phyloP scores from a whole-genome alignment of 768 basidiomycete species.

The Coprinopsis cinerea region DNA sequence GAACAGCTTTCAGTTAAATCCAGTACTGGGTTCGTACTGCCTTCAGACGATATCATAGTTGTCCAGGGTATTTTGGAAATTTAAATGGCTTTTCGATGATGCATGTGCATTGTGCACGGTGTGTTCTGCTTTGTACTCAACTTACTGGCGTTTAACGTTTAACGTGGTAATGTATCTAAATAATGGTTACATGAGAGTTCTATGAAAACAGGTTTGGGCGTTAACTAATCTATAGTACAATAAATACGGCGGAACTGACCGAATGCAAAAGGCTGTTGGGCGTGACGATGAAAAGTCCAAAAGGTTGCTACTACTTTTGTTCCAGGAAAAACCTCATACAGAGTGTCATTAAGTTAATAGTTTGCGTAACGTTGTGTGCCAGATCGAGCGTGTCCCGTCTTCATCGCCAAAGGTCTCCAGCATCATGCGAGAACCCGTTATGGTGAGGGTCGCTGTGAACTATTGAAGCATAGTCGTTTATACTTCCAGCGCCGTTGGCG shows the following conservation, averaged over 20 bases:
- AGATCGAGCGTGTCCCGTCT: background rate
- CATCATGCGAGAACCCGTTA: slow-evolving; percentile 15
- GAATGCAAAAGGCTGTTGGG: too few relatives aligned
- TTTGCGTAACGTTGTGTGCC: background rate
- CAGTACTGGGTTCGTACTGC: background rate
- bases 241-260: too few relatives aligned
- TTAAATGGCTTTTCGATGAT: too few relatives aligned
- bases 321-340: too few relatives aligned
- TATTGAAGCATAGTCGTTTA: slow-evolving; percentile 15
- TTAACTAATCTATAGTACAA: too few relatives aligned
- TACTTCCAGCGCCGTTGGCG: slow-evolving; percentile 23
- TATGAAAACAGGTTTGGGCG: background rate
- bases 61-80: too few relatives aligned
- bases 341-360: too few relatives aligned
- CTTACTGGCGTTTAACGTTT: background rate
- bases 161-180: background rate
- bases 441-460: slow-evolving; percentile 22
- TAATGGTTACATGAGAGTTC: background rate
- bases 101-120: background rate
- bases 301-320: too few relatives aligned
- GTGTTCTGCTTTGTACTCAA: background rate
- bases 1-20: slow-evolving; percentile 37
- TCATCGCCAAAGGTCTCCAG: slow-evolving; percentile 22
- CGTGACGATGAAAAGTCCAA: too few relatives aligned
- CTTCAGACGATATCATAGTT: background rate